Base-by-base conservation (phyloP, 2,329 filamentous ascomycete genomes). In the Hyphodiscus sp. region DNA sequence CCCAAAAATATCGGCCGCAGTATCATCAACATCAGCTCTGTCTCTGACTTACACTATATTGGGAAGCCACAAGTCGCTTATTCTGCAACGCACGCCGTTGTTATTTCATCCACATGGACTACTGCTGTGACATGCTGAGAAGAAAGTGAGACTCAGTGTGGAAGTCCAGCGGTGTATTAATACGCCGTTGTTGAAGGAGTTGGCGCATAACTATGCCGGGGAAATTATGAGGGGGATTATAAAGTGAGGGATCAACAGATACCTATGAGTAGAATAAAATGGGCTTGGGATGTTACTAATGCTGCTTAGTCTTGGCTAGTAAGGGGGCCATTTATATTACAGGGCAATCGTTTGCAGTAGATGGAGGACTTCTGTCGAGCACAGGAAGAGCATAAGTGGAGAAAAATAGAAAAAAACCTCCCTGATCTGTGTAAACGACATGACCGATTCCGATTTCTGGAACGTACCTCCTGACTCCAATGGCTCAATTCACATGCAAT, bases 261-360 rank as follows among this genome's bases (percentile, higher is more conserved):
- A 2, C 47, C 47, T 20, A n/a, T 50, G 30, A 20, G 47, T 10
- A n/a, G 68, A 30, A 81, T 83, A 74, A 80, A 80, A 0, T 75
- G 79, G 63, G 76, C 79, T 0, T 79, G 76, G 69, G 81, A 85
- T 64, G 76, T 84, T 7, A 77, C 80, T 0, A 74, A 79, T 63
- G 73, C 78, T 1, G 78, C 74, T 2, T 61, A 78, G 18, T 83
- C 56, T 68, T 84, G 50, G 79, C 74, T 8, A 79, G 76, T 42
- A 72, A 77, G 38, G 77, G 81, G 59, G 78, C 80, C 4, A 72
- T n/a, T 69, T 20, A 84, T 83, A 76, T 84, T 6, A 83, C 79
- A 0, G 80, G 81, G 0, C 74, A 77, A 61, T 73, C 75, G 62
- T 67, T 80, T 58, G 70, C 79, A 11, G 71, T 77, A 2, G 76